Evolutionary conservation across 2,329 filamentous ascomycete species (phyloP).

Genomic region (Colletotrichum sp.): DNA sequence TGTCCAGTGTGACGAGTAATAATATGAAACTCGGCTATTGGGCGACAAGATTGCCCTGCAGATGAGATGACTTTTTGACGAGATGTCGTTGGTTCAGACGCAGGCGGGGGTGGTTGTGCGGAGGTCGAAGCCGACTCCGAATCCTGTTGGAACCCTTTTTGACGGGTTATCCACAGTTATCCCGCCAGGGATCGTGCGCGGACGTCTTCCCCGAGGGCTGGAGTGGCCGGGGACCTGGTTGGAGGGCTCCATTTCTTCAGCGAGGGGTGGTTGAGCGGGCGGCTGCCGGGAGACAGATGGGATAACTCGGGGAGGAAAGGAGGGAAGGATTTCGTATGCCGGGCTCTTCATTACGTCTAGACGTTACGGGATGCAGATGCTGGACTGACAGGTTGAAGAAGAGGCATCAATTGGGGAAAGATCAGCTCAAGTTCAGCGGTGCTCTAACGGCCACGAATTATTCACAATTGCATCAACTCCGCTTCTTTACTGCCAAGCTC

Average conservation of each 20-base stretch:
- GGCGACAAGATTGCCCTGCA: neutral
- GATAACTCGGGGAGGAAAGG: rapidly evolving
- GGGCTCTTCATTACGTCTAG: neutral
- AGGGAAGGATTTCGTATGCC: neutral
- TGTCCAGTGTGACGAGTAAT: neutral
- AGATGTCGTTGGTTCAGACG: neutral
- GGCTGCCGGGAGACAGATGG: neutral
- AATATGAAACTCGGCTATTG: neutral
- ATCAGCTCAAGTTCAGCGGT: neutral
- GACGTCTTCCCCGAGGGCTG: neutral
- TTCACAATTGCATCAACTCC: neutral
- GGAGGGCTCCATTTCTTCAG: neutral
- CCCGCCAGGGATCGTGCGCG: neutral
- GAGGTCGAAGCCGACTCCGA: neutral
- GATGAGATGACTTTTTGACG: neutral
- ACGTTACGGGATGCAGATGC: neutral
- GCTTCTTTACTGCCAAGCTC: neutral
- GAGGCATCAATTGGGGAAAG: neutral
- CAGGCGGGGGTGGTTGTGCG: neutral
- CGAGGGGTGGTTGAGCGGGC: neutral
- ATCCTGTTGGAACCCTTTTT: neutral
- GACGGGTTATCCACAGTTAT: neutral
- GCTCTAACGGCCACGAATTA: neutral
- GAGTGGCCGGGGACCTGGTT: neutral
- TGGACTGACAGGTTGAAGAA: neutral